A percentile compares a stretch with the other conserved stretches of the same genome.
These are phyloP conservation scores for Lentinula detonsa DNA, from an alignment of 768 basidiomycete species.

Conservation along the genomic window DNA sequence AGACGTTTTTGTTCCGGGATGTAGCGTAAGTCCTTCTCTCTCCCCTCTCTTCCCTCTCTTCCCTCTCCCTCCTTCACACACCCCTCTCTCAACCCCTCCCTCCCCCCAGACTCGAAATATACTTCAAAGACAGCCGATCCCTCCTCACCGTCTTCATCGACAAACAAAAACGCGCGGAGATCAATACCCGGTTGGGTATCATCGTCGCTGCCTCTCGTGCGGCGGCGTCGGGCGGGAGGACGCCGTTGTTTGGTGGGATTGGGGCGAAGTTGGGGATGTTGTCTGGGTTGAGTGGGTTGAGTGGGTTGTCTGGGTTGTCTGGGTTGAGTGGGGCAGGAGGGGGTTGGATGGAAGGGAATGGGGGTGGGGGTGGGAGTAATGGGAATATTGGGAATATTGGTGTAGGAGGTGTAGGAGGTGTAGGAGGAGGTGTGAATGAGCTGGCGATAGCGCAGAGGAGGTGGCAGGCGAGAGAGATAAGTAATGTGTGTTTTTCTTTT, in stretches of 20 bases:
- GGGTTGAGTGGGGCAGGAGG: too few relatives aligned
- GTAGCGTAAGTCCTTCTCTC: constrained; percentile 60
- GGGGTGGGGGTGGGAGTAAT: too few relatives aligned
- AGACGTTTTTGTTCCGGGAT: constrained; percentile 85
- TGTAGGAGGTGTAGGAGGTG: constrained; percentile 43
- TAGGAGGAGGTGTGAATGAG: constrained; percentile 42
- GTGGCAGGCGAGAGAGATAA: constrained; percentile 90
- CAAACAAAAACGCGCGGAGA: constrained; percentile 54
- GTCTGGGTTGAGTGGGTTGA: too few relatives aligned
- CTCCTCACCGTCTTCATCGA: constrained; percentile 78
- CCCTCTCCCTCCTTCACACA: background rate
- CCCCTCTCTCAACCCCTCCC: background rate
- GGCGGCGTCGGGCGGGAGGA: too few relatives aligned
- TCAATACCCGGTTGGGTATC: constrained; percentile 22
- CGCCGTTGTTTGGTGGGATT: too few relatives aligned
- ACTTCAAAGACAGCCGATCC: constrained; percentile 89
- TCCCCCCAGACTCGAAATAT: constrained; percentile 57
- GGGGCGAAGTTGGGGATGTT: too few relatives aligned
- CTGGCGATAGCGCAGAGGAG: constrained; percentile 66
- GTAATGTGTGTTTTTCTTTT: constrained; percentile 51
- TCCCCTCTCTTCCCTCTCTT: background rate
- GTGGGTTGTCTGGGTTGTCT: too few relatives aligned
- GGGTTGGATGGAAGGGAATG: too few relatives aligned
- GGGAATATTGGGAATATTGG: constrained; percentile 10
- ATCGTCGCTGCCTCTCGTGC: too few relatives aligned